Evolutionary conservation across 768 basidiomycete species (phyloP).

Genomic region (Amanita subjunquillea): DNA sequence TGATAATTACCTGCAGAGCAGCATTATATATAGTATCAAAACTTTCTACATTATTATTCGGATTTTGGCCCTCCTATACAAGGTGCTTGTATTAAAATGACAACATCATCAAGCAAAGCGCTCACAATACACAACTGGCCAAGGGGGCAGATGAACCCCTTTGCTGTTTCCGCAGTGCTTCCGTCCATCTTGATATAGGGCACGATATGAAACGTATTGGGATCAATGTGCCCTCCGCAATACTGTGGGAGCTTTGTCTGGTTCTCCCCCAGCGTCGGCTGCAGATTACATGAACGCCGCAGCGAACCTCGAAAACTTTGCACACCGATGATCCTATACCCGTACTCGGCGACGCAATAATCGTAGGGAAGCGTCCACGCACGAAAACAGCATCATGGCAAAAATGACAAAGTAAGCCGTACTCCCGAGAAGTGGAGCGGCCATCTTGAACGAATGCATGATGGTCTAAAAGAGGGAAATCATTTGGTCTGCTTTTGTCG

Average conservation of each 20-base stretch:
- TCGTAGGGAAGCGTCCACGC: conserved; percentile 16
- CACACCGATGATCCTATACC: conserved; percentile 75
- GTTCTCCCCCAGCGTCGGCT: conserved; percentile 42
- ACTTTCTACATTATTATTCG: conserved; percentile 52
- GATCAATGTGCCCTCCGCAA: conserved; percentile 79
- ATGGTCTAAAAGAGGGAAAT: conserved; percentile 41
- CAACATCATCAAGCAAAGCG: not conserved
- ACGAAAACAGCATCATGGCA: conserved; percentile 85
- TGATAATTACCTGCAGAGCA: conserved; percentile 73
- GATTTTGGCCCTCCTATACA: conserved; percentile 54
- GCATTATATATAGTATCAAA: conserved; percentile 87
- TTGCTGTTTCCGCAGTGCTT: conserved; percentile 22
- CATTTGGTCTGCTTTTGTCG: not conserved
- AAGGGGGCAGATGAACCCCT: conserved; percentile 86
- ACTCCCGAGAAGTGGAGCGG: conserved; percentile 78
- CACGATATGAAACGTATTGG: conserved; percentile 35
- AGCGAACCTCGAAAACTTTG: conserved; percentile 88
- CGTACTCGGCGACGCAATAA: not conserved
- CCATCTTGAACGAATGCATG: conserved; percentile 85
- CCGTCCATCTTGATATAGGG: conserved; percentile 25
- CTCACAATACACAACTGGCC: conserved; percentile 75
- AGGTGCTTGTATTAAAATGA: not conserved
- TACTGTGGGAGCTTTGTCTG: conserved; percentile 38
- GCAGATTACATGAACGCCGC: conserved; percentile 50
- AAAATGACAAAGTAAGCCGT: conserved; percentile 91